phyloP scores from a whole-genome alignment of 2,329 filamentous ascomycete species.

The Xylaria sp. region DNA sequence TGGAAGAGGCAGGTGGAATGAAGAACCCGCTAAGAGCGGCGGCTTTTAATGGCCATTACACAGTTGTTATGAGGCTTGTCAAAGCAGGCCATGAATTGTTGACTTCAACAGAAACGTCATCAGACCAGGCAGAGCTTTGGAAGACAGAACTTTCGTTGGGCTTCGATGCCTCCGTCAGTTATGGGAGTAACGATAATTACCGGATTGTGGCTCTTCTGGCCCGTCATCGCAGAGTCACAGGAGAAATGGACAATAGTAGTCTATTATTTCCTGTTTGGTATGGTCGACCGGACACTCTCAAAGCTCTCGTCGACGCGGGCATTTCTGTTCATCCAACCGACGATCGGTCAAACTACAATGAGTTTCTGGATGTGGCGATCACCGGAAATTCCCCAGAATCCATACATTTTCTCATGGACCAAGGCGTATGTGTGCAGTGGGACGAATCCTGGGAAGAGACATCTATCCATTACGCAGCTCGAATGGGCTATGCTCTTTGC shows the following conservation, averaged over 20 bases:
- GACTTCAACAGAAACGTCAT: not conserved
- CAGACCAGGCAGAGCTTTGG: too few relatives aligned
- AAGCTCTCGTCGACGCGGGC: too few relatives aligned
- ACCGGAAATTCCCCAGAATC: too few relatives aligned
- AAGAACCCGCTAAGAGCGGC: not conserved
- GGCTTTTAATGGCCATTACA: not conserved
- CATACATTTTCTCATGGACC: too few relatives aligned
- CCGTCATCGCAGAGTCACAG: not conserved
- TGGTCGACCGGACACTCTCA: too few relatives aligned
- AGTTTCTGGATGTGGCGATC: too few relatives aligned
- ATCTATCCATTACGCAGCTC: too few relatives aligned
- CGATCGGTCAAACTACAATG: too few relatives aligned
- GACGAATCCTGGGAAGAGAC: too few relatives aligned
- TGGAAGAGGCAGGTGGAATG: not conserved
- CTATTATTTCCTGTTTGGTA: not conserved
- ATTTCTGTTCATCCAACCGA: too few relatives aligned
- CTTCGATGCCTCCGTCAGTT: not conserved
- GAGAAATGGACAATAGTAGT: not conserved
- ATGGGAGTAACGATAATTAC: not conserved
- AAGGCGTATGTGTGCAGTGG: too few relatives aligned
- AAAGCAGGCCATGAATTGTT: not conserved
- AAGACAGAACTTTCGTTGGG: not conserved
- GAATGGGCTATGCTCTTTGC: too few relatives aligned
- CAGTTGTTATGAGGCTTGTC: not conserved
- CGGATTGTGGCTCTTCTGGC: not conserved